phyloP scores from a whole-genome alignment of 495 filamentous ascomycete genomes.

The Glonium stellatum region DNA sequence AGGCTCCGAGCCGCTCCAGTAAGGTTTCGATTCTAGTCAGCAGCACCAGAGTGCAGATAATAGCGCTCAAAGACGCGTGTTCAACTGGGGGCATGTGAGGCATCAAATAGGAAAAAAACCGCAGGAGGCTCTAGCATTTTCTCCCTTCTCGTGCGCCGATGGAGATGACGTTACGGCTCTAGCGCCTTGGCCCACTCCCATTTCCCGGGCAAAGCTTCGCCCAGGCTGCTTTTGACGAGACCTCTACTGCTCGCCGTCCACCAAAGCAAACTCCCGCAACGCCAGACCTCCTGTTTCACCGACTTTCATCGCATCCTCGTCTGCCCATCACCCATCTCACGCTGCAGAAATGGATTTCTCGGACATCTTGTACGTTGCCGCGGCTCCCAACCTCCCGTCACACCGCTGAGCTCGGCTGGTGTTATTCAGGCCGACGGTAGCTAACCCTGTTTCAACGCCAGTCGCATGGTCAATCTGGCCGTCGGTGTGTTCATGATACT shows the following conservation, averaged over 20 bases:
- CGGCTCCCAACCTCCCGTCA: neutral
- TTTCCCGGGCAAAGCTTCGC: neutral
- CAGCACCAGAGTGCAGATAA: too few species aligned
- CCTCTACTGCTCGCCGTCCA: neutral
- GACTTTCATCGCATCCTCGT: neutral
- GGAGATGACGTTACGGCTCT: neutral
- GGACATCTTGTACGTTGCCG: conserved; percentile 38
- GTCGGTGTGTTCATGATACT: conserved; percentile 83
- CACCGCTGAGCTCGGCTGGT: neutral
- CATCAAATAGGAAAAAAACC: too few species aligned
- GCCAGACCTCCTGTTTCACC: neutral
- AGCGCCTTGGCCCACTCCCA: neutral
- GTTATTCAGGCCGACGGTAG: conserved; percentile 1
- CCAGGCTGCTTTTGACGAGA: neutral
- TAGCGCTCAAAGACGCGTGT: neutral
- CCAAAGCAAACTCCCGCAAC: neutral
- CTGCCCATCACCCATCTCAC: neutral
- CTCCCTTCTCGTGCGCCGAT: neutral
- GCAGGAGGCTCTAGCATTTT: too few species aligned
- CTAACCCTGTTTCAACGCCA: conserved; percentile 38
- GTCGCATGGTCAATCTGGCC: conserved; percentile 88
- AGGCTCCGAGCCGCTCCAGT: too few species aligned
- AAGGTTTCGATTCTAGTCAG: too few species aligned
- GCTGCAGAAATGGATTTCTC: conserved; percentile 38
- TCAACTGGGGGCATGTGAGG: neutral